Percentiles rank a stretch among this genome's conserved stretches.
These are phyloP conservation scores for Solanum hybrid DNA, from an alignment of 305 asterid genomes.

Conservation along the genomic window DNA sequence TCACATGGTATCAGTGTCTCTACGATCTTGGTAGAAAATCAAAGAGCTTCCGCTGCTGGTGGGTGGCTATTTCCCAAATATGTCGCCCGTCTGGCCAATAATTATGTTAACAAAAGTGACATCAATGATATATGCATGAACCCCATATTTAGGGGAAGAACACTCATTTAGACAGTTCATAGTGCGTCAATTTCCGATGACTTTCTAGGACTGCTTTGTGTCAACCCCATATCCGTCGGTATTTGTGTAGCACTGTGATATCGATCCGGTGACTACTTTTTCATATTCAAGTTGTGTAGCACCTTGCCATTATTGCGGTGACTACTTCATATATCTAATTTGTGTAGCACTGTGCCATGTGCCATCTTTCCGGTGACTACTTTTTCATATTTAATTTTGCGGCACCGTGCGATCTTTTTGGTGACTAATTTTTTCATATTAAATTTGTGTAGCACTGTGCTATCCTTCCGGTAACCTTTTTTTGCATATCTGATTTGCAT, in stretches of 20 bases:
- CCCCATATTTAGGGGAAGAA: neutral
- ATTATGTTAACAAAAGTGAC: neutral
- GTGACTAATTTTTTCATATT: neutral
- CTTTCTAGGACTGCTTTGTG: neutral
- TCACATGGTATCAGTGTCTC: neutral
- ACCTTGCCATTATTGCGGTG: neutral
- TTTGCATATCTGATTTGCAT: neutral
- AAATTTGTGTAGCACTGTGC: neutral
- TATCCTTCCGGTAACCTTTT: neutral
- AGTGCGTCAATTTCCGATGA: neutral
- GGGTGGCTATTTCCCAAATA: neutral
- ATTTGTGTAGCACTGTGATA: neutral
- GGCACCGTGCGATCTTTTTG: neutral
- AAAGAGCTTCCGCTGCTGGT: neutral
- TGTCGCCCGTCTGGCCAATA: neutral
- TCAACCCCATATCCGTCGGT: neutral
- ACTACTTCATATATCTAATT: neutral
- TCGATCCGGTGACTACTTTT: neutral
- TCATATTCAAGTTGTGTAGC: neutral
- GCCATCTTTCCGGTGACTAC: neutral
- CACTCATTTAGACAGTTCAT: neutral
- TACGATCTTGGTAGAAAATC: neutral
- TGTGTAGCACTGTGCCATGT: neutral
- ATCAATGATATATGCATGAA: neutral
- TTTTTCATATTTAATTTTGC: no score